Percentiles rank a stretch among this genome's conserved stretches.
These are phyloP conservation scores for Cytospora piceicola DNA, from an alignment of 2,329 filamentous ascomycete species.

Conservation along the genomic window DNA sequence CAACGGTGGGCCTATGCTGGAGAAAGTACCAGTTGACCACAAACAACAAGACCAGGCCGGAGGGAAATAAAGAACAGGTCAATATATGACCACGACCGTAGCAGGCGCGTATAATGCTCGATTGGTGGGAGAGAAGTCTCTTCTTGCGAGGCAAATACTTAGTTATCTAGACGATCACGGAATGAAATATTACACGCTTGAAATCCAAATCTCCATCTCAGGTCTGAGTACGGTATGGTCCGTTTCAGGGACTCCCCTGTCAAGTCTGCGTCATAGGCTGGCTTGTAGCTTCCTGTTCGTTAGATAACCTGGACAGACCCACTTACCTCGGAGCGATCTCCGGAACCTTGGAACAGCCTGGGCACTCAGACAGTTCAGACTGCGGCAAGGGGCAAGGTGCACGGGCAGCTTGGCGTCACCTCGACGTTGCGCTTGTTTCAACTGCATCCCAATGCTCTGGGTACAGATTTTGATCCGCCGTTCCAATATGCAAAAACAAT, in stretches of 20 bases:
- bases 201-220: background rate
- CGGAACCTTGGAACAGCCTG: background rate
- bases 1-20: background rate
- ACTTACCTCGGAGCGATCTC: slow-evolving; percentile 4
- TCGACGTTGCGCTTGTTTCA: background rate
- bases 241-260: slow-evolving; percentile 10
- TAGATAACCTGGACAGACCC: background rate
- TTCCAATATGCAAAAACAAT: too few species aligned
- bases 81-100: background rate
- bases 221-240: background rate
- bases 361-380: background rate
- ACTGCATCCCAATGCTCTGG: background rate
- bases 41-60: slow-evolving; percentile 1
- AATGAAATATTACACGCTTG: slow-evolving; percentile 2
- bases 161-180: background rate
- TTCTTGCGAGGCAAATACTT: background rate
- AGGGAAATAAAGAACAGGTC: background rate
- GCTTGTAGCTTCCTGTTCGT: background rate
- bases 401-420: background rate
- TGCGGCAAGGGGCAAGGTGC: too few species aligned
- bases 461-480: too few species aligned
- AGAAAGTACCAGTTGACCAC: background rate
- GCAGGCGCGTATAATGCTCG: background rate
- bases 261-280: slow-evolving; percentile 12
- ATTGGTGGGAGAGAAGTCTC: background rate